These are phyloP conservation scores for Aspergillus ochraceus DNA, from an alignment of 2,329 filamentous ascomycete species.

Conservation along the genomic window DNA sequence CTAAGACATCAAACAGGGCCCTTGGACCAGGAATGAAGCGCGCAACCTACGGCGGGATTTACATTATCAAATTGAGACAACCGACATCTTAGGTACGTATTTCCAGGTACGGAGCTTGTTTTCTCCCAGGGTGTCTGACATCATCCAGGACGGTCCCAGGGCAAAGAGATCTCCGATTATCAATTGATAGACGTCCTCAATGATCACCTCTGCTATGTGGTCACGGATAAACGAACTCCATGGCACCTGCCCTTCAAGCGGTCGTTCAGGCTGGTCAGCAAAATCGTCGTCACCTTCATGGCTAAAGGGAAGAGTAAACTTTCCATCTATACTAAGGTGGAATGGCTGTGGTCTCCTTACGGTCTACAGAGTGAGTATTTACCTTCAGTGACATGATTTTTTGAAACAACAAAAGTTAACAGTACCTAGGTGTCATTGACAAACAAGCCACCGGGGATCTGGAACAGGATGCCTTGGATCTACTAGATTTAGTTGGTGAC, in stretches of 20 bases:
- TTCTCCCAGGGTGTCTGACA: conserved; percentile 6
- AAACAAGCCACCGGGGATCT: conserved; percentile 70
- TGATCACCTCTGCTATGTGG: conserved; percentile 71
- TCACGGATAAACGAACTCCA: conserved; percentile 63
- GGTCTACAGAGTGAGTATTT: conserved; percentile 44
- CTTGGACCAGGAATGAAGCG: conserved; percentile 73
- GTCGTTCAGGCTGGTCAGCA: conserved; percentile 79
- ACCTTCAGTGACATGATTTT: background rate
- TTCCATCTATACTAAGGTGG: conserved; percentile 81
- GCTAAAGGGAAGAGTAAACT: conserved; percentile 92
- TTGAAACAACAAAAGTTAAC: conserved; percentile 5
- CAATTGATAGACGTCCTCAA: conserved; percentile 83
- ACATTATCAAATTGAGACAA: conserved; percentile 71
- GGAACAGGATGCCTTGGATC: conserved; percentile 49
- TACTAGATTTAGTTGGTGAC: conserved; percentile 51
- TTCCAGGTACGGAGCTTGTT: background rate
- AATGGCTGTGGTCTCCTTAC: conserved; percentile 71
- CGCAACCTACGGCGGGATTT: conserved; percentile 76
- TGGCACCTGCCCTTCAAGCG: conserved; percentile 85
- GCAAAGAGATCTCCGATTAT: conserved; percentile 70
- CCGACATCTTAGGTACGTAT: conserved; percentile 62
- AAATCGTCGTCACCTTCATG: conserved; percentile 90
- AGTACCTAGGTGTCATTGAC: conserved; percentile 52
- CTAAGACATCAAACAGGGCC: conserved; percentile 74
- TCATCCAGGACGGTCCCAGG: conserved; percentile 48